These are phyloP conservation scores for Penicillium sp. DNA, from an alignment of 2,329 filamentous ascomycete species.

Conservation along the genomic window DNA sequence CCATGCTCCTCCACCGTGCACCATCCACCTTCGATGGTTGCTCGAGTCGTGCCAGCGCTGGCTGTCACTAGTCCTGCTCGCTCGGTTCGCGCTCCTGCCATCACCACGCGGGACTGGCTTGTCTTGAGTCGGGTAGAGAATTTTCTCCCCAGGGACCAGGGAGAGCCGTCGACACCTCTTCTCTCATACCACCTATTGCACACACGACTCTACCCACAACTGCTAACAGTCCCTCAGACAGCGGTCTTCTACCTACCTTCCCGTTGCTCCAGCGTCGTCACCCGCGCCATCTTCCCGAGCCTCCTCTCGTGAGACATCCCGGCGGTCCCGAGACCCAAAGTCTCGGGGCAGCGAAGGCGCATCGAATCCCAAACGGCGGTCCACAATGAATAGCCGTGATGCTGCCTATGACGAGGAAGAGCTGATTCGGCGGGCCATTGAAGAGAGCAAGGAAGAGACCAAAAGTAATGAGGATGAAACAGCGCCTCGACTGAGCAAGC, in stretches of 20 bases:
- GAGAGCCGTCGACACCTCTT: no score
- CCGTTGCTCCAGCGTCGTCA: constrained; percentile 47
- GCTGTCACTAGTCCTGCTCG: background rate
- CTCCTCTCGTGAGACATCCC: constrained; percentile 37
- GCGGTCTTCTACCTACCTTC: constrained; percentile 59
- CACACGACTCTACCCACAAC: constrained; percentile 1
- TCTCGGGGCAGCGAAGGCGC: constrained; percentile 47
- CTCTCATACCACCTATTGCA: no score
- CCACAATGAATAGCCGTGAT: constrained; percentile 94
- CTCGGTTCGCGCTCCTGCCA: background rate
- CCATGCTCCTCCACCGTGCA: no score
- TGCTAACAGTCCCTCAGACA: constrained; percentile 44
- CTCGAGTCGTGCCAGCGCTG: background rate
- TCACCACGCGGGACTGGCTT: background rate
- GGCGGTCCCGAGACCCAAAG: constrained; percentile 37
- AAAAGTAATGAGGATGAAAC: constrained; percentile 50
- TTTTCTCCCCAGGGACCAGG: no score
- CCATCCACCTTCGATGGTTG: no score
- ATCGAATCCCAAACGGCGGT: constrained; percentile 71
- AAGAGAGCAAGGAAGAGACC: constrained; percentile 85
- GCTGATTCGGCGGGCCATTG: constrained; percentile 78
- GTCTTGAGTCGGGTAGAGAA: no score
- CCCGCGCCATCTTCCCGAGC: constrained; percentile 40
- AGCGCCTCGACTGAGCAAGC: constrained; percentile 64
- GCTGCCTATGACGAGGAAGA: constrained; percentile 95